Base-by-base conservation (phyloP, 208 protist genomes). In the Leishmania mexicana region DNA sequence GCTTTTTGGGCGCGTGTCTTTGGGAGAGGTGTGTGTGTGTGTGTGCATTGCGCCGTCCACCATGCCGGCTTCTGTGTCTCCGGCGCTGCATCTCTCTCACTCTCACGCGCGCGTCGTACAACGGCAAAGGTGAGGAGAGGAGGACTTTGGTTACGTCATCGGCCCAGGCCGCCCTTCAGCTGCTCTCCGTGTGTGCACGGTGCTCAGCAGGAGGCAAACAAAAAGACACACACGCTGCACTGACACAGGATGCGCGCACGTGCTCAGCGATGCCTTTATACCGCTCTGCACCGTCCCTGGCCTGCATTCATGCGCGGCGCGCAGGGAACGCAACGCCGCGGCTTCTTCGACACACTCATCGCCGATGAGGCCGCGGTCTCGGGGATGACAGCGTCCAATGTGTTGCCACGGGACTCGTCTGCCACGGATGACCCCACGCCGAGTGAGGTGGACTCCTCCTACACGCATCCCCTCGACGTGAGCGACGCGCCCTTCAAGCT, bases 381-480 rank as follows among this genome's bases (percentile, higher is more conserved):
- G 8, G 72, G 75, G 38, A 80, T 79, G 73, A 47, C 75, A 38
- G 76, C 67, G 24, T 72, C 78, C 40, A 73, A 13, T 53, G 28
- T 49, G 75, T 67, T 54, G 11, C 72, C 75, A 28, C 60, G 19
- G 47, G 62, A 53, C 57, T 76, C 76, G n/a, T 19, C 74, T 62
- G 21, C n/a, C 58, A 75, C 75, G 42, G 65, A 74, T 35, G 62
- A 82, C 53, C 45, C 51, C 11, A 58, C 78, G 15, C 42, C 83
- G 35, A 62, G 49, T 1, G 76, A 73, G 15, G 49, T 62, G 47
- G 62, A 42, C 11, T 62, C 78, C 5, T 75, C 75, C 13, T 93
- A 93, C 84, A 75, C 76, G 21, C 87, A 93, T 81, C 90, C 87
- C 31, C 79, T 91, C 2, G 87, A 93, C 76, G 75, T 78, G 40